These are phyloP conservation scores for Pseudogymnoascus pannorum DNA, from an alignment of 2,329 filamentous ascomycete species.

Conservation along the genomic window DNA sequence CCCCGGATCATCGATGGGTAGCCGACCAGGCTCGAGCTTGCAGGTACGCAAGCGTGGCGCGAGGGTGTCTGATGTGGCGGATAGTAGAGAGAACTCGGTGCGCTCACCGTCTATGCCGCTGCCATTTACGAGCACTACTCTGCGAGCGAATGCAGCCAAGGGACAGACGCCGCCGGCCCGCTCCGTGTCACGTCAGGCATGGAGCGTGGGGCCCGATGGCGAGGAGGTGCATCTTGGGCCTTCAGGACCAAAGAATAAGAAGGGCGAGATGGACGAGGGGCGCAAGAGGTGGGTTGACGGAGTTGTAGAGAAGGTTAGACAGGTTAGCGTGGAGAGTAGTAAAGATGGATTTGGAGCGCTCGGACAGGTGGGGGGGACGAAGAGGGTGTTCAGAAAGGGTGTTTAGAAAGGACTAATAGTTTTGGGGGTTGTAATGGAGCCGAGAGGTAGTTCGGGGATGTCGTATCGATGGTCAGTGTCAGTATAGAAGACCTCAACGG, in stretches of 20 bases:
- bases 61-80: constrained; percentile 16
- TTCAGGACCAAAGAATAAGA: constrained; percentile 60
- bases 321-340: constrained; percentile 55
- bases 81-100: constrained; percentile 7
- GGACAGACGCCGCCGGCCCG: constrained; percentile 15
- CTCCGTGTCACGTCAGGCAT: constrained; percentile 13
- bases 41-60: constrained; percentile 24
- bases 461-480: not conserved
- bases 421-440: not conserved
- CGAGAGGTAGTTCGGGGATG: not conserved
- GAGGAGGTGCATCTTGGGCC: constrained; percentile 55
- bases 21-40: constrained; percentile 23
- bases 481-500: not conserved
- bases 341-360: constrained; percentile 55
- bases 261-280: constrained; percentile 61
- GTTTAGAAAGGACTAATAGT: constrained; percentile 42
- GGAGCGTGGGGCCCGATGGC: constrained; percentile 42
- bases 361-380: constrained; percentile 64
- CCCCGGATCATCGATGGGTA: constrained; percentile 22
- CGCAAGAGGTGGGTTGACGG: constrained; percentile 75
- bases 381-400: constrained; percentile 59
- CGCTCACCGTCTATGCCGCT: constrained; percentile 22
- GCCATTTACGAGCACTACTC: constrained; percentile 10
- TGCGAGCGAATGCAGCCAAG: constrained; percentile 9
- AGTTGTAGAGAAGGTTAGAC: constrained; percentile 71